phyloP scores from a whole-genome alignment of 2,329 filamentous ascomycete genomes.

The Gremmenia infestans region DNA sequence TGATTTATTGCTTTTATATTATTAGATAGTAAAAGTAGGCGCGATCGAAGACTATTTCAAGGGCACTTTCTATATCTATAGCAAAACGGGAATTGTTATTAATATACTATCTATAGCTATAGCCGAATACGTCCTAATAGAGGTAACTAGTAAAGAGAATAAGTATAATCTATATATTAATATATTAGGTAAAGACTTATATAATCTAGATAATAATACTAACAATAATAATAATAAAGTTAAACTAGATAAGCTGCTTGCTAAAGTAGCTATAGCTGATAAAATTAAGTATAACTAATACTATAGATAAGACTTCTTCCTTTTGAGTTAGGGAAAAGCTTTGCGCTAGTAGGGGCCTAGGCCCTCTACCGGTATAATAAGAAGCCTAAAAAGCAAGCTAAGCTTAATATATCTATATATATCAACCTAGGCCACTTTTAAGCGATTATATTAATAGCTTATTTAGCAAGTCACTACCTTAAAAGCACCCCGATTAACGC shows the following conservation, averaged over 20 bases:
- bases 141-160: neutral
- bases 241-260: neutral
- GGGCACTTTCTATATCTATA: neutral
- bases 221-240: neutral
- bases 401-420: neutral
- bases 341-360: neutral
- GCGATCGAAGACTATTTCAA: neutral
- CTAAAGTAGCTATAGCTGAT: neutral
- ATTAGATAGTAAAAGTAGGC: neutral
- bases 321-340: neutral
- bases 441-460: neutral
- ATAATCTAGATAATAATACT: neutral
- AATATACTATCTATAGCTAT: neutral
- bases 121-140: too few relatives aligned
- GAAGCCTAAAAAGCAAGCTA: neutral
- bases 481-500: neutral
- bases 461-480: neutral
- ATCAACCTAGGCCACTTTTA: neutral
- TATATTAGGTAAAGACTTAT: neutral
- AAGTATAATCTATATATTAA: neutral
- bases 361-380: neutral
- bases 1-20: neutral
- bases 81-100: neutral
- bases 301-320: neutral
- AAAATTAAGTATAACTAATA: neutral